phyloP scores from a whole-genome alignment of 805 yeast genomes.

The Cyberlindnera misumaiensis region DNA sequence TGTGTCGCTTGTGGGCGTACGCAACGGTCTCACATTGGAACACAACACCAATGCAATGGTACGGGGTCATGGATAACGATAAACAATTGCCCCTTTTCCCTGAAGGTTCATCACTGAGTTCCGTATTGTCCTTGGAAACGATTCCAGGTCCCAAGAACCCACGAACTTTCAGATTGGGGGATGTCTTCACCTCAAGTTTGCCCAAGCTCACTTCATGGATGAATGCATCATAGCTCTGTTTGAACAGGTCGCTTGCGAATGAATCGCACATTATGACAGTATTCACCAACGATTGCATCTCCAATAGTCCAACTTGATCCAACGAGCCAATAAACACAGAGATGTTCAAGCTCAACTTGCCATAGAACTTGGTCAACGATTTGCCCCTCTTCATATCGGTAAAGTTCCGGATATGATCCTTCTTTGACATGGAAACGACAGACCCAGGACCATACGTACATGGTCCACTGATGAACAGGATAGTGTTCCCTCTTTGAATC shows the following conservation, averaged over 20 bases:
- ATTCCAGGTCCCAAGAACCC: conserved; percentile 76
- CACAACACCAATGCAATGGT: conserved; percentile 77
- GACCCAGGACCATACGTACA: conserved; percentile 90
- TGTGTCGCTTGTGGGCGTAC: conserved; percentile 19
- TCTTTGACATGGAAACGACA: conserved; percentile 79
- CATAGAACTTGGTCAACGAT: conserved; percentile 76
- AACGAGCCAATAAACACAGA: conserved; percentile 71
- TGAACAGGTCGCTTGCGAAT: conserved; percentile 88
- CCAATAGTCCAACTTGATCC: conserved; percentile 90
- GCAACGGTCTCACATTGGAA: conserved; percentile 61
- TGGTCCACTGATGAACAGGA: conserved; percentile 88
- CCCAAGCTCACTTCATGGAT: conserved; percentile 35
- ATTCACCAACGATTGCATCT: conserved; percentile 77
- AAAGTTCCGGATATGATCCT: conserved; percentile 91
- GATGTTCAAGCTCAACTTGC: conserved; percentile 38
- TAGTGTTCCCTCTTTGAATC: conserved; percentile 75
- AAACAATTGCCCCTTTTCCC: conserved; percentile 80
- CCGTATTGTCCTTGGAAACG: conserved; percentile 44
- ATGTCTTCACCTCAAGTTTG: conserved; percentile 72
- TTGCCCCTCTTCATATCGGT: conserved; percentile 84
- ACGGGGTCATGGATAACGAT: conserved; percentile 71
- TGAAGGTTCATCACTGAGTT: conserved; percentile 85
- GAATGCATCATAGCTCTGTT: conserved; percentile 75
- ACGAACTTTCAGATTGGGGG: conserved; percentile 72
- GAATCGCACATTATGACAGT: conserved; percentile 77